These are phyloP conservation scores for Casuarina cunninghamiana DNA, from an alignment of 306 rosid genomes.

Conservation along the genomic window DNA sequence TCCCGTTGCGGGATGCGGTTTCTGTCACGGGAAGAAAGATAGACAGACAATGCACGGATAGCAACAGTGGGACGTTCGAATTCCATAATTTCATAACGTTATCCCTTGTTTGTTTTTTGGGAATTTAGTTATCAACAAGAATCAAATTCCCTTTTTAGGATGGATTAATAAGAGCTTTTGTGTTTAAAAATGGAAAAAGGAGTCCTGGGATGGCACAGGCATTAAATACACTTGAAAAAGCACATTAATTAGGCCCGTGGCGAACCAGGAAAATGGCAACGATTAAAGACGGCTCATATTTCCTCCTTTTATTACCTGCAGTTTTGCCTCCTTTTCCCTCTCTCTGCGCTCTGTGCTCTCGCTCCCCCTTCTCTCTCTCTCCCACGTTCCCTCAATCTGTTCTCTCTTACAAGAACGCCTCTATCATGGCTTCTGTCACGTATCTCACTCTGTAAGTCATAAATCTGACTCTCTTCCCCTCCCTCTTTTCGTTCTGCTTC, in stretches of 20 bases:
- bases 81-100: neutral
- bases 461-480: constrained; percentile 9
- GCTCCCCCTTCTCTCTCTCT: neutral
- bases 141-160: no score
- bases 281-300: neutral
- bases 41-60: neutral
- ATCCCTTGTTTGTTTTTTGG: no score
- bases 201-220: no score
- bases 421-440: neutral
- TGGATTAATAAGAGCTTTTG: no score
- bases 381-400: constrained; percentile 1
- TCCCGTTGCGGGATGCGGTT: neutral
- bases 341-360: constrained; percentile 1
- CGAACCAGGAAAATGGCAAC: neutral
- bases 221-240: no score
- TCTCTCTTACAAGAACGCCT: constrained; percentile 3
- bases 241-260: no score
- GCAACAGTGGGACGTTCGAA: neutral
- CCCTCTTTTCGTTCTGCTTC: neutral
- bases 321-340: constrained; percentile 6
- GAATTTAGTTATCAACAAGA: no score
- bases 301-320: neutral
- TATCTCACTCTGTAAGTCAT: constrained; percentile 29
- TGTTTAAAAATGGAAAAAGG: no score
- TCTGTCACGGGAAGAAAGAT: neutral